phyloP scores from a whole-genome alignment of 164 flowering plant genomes.

The Brasenia schreberi region DNA sequence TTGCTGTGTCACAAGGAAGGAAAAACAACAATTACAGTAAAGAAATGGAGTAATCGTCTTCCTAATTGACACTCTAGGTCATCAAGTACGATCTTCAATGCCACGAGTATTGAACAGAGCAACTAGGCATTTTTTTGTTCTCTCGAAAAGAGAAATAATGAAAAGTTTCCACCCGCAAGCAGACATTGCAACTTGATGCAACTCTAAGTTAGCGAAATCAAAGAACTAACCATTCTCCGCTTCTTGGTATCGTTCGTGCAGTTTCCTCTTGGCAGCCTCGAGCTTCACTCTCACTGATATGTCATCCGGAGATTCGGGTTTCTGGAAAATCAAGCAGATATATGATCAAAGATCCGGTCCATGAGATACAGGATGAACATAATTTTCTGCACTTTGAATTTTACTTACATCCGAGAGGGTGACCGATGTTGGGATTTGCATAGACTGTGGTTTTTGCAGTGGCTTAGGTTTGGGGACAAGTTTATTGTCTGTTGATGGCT shows the following conservation, averaged over 20 bases:
- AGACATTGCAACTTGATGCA: not conserved
- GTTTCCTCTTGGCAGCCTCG: slow-evolving; percentile 57
- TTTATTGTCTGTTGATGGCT: slow-evolving; percentile 15
- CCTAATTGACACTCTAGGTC: not conserved
- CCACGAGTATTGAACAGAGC: not conserved
- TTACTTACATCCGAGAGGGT: not conserved
- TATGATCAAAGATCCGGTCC: no score
- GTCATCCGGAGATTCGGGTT: slow-evolving; percentile 27
- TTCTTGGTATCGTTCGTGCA: slow-evolving; percentile 68
- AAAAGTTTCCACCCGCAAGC: not conserved
- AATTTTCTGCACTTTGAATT: slow-evolving; percentile 4
- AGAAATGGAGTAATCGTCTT: not conserved
- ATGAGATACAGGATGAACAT: no score
- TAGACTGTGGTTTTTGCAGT: slow-evolving; percentile 21
- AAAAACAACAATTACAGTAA: not conserved
- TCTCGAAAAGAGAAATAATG: not conserved
- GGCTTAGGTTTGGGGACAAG: slow-evolving; percentile 14
- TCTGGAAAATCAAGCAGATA: slow-evolving; percentile 16
- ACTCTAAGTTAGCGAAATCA: not conserved
- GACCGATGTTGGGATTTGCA: not conserved
- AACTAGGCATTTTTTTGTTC: not conserved
- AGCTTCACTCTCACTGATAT: slow-evolving; percentile 30
- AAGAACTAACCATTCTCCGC: slow-evolving; percentile 51
- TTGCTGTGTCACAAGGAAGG: slow-evolving; percentile 32
- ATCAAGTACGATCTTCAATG: not conserved